Evolutionary conservation across 1,139 yeast species (phyloP).

Genomic region (Hanseniaspora sp.): DNA sequence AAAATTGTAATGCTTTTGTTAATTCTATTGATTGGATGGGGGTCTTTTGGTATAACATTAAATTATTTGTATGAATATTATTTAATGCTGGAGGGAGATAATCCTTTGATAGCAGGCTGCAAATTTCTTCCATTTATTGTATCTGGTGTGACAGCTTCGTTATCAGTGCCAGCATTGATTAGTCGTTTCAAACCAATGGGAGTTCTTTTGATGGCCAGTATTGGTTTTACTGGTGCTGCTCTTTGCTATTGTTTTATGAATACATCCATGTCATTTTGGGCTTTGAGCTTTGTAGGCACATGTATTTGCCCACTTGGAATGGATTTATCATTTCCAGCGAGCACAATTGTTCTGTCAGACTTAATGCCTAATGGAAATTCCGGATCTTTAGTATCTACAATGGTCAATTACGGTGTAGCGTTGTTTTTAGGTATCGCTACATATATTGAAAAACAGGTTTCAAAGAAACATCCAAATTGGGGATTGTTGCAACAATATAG

Average conservation of each 20-base stretch:
- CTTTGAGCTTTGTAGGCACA: conserved; percentile 39
- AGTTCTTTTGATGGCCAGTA: conserved; percentile 35
- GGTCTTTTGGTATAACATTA: conserved; percentile 46
- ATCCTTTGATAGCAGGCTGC: conserved; percentile 37
- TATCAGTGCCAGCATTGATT: conserved; percentile 36
- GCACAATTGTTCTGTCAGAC: conserved; percentile 43
- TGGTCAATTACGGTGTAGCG: conserved; percentile 45
- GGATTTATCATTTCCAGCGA: conserved; percentile 51
- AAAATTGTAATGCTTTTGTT: conserved; percentile 30
- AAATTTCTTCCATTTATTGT: conserved; percentile 39
- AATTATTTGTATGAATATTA: conserved; percentile 32
- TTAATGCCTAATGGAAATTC: conserved; percentile 39
- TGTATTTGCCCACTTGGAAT: conserved; percentile 44
- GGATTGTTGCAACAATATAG: conserved; percentile 33
- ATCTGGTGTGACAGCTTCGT: conserved; percentile 40
- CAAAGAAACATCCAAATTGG: conserved; percentile 17
- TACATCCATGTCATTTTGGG: conserved; percentile 39
- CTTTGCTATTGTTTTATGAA: conserved; percentile 42
- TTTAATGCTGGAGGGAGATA: conserved; percentile 37
- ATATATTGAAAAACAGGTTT: conserved; percentile 37
- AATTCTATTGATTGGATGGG: conserved; percentile 41
- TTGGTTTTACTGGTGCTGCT: conserved; percentile 41
- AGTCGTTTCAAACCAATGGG: conserved; percentile 37
- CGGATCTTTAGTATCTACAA: conserved; percentile 45
- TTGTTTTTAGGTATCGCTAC: conserved; percentile 42